Evolutionary conservation across 495 filamentous ascomycete genomes (phyloP), one percentile per base, ranked within the genome.

Genomic region (Parachaetomium inaequale): DNA sequence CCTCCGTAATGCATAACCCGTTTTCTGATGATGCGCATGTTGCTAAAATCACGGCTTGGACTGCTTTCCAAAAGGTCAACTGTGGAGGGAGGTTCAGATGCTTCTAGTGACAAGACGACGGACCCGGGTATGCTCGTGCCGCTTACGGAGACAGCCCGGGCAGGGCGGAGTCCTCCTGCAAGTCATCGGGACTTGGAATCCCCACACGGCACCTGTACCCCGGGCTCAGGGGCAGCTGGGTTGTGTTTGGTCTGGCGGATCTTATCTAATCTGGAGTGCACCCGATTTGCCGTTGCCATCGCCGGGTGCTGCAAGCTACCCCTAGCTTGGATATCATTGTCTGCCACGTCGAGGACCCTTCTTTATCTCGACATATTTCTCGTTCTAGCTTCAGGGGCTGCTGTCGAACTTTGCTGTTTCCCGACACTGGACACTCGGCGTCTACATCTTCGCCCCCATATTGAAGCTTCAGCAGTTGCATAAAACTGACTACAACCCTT

Each of bases 251-350:
- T 19, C 26, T 51, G 17, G 12, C 1, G 3, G 23, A 65, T 65
- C 63, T 66, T 59, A 63, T 63, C 59, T 66, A 56, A 63, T 62
- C 59, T 63, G 31, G n/a, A n/a, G 14, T 11, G 5, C 23, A 63
- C 43, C 63, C 50, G 59, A 66, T 66, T 60, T 63, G 59, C 26
- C 23, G 60, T 23, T 28, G 32, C 25, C 42, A 66, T 63, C 60
- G 14, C 4, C 10, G 19, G 52, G 42, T 54, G 25, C 49, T 50
- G 46, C 45, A 28, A 15, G 45, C 43, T 36, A 34, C 19, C 45
- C 31, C 6, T 15, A 28, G 36, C 53, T 42, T n/a, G n/a, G 19
- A 10, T 25, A 14, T 47, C 11, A 15, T 40, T 17, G 34, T n/a
- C n/a, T n/a, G n/a, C n/a, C 34, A 12, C 10, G 14, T 36, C 34